Evolutionary conservation across 129 eudicot species (phyloP).

Genomic region (Cynara cardunculus): DNA sequence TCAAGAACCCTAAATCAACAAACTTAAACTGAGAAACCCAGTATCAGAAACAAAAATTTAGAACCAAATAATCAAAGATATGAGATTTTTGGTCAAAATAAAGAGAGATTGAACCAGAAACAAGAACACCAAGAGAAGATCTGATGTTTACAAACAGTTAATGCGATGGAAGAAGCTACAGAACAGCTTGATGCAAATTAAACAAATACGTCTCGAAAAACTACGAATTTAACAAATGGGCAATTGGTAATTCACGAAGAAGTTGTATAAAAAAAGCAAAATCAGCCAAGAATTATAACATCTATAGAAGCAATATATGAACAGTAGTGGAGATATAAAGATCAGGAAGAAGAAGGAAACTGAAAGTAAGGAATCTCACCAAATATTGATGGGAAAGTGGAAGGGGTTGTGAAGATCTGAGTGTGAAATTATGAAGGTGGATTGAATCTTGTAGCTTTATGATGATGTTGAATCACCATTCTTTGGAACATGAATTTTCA

Average conservation of each 20-base stretch:
- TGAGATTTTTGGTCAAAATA: conserved; percentile 1
- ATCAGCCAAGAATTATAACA: conserved; percentile 3
- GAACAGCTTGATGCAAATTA: neutral
- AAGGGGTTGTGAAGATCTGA: conserved; percentile 9
- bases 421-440: conserved; percentile 14
- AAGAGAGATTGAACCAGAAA: neutral
- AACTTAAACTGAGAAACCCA: neutral
- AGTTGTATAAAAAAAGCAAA: neutral
- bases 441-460: conserved; percentile 24
- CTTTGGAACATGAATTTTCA: conserved; percentile 10
- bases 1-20: conserved; percentile 7
- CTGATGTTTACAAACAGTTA: neutral
- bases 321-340: neutral
- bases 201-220: neutral
- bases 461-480: conserved; percentile 31
- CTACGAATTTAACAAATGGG: conserved; percentile 9
- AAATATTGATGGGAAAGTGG: conserved; percentile 19
- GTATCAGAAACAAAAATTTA: conserved; percentile 2
- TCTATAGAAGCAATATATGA: neutral
- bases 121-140: neutral
- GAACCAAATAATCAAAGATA: neutral
- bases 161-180: neutral
- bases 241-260: neutral
- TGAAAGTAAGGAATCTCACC: conserved; percentile 31
- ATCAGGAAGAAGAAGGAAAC: neutral